phyloP scores from a whole-genome alignment of 2,329 filamentous ascomycete genomes.

The Botrytis fabae region DNA sequence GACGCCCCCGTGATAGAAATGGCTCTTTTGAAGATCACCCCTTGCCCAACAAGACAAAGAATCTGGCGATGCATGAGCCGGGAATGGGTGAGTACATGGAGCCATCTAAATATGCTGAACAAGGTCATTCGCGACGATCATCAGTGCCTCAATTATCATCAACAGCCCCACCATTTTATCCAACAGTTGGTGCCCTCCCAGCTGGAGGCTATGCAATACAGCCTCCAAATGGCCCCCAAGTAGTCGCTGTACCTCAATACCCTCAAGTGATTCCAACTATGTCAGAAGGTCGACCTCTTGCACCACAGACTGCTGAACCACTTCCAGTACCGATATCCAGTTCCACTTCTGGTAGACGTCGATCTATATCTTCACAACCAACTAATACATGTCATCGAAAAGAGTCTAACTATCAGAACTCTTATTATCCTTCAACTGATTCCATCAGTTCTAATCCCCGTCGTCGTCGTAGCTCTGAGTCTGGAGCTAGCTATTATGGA shows the following conservation, averaged over 20 bases:
- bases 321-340: background rate
- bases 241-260: background rate
- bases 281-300: background rate
- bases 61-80: background rate
- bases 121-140: background rate
- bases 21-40: background rate
- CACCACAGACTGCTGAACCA: background rate
- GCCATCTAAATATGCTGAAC: background rate
- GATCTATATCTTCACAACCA: background rate
- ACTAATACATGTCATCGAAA: background rate
- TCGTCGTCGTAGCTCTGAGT: background rate
- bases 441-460: background rate
- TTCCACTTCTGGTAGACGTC: background rate
- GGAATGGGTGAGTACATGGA: background rate
- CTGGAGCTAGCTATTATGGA: background rate
- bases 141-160: background rate
- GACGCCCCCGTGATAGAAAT: background rate
- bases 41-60: background rate
- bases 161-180: too few species aligned
- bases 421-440: background rate
- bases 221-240: background rate
- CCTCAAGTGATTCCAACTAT: background rate
- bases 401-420: background rate
- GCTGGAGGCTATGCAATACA: background rate
- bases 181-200: background rate